Evolutionary conservation across 2,329 filamentous ascomycete species (phyloP), one percentile per base, ranked within the genome.

Genomic region (Knufia fluminis): DNA sequence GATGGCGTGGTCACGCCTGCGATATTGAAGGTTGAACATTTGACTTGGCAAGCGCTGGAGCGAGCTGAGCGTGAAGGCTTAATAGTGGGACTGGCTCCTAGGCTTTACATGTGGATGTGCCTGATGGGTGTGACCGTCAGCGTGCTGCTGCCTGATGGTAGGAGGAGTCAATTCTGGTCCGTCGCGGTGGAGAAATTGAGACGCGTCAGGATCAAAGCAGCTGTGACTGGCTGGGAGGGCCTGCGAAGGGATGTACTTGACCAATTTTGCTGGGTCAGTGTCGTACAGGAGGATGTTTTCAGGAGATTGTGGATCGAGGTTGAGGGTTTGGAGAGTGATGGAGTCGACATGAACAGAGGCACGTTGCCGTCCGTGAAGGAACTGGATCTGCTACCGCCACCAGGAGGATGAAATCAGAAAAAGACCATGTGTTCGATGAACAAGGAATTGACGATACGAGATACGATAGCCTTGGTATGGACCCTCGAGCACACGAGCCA

Each of bases 211-310:
- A 35, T 23, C 7, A 43, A 12, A 14, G 24, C 38, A 4, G 38
- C 10, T n/a, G 40, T 42, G 8, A 14, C 17, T n/a, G 32, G 16
- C 12, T 49, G 46, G 46, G 46, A 49, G 24, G 22, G 26, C 8
- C 12, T 49, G n/a, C 17, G 28, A 24, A 32, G 14, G 10, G 17
- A 32, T 22, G 38, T 49, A 9, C 22, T 49, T 3, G 38, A 49
- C 12, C 20, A 43, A 12, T 42, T 31, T 35, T 20, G 40, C n/a
- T 49, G 46, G 46, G 17, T 49, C 10, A 7, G 16, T n/a, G 17
- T 12, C 35, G 39, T 35, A 16, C 46, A 49, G 22, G 46, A 42
- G 17, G 46, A 42, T 16, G 24, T 31, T 8, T 49, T 49, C 31
- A 32, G 23, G 16, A 19, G 16, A 3, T 24, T 43, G 3, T 49